Evolutionary conservation across 2,329 filamentous ascomycete genomes (phyloP), one percentile per base, ranked within the genome.

Genomic region (Cytospora schulzeri): DNA sequence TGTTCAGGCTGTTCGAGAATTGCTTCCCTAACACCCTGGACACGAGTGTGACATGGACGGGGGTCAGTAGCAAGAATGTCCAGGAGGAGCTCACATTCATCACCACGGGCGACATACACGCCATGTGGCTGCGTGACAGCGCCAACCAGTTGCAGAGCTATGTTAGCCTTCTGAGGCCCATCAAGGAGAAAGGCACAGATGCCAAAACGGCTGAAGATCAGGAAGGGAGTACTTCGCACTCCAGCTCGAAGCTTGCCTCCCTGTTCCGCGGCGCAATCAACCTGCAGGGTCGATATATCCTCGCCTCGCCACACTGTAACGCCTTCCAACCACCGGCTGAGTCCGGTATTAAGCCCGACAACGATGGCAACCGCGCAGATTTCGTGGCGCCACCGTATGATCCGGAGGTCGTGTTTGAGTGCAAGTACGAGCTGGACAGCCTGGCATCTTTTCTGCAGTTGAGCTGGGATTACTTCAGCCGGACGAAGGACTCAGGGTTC

Each of bases 351-450:
- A 54, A 31, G 0, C 66, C 66, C 1, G 64, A 60, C 33, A 66
- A 65, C 54, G 63, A 60, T 5, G 66, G 66, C 26, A 58, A 55
- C 63, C 15, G 29, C 4, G 54, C 55, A 15, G 70, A 72, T 60
- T 55, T 55, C 14, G 70, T 72, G 38, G 54, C 26, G 33, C 70
- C 70, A 12, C 51, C 63, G 1, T 89, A 90, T 69, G 88, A 90
- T 68, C 80, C 80, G 3, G 83, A 80, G 3, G 83, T 87, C 26
- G 91, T 93, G 5, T 93, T 92, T 71, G 91, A 93, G 75, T 94
- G 91, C 81, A 94, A 93, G 74, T 94, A 92, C 73, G 91, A 94
- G 76, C 84, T 94, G 41, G 91, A 94, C 77, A 92, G 89, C 7
- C 82, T 94, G 2, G 90, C 91, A 0, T 86, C 90, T 62, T 94